phyloP scores from a whole-genome alignment of 805 yeast species.

The Yamadazyma sp. region DNA sequence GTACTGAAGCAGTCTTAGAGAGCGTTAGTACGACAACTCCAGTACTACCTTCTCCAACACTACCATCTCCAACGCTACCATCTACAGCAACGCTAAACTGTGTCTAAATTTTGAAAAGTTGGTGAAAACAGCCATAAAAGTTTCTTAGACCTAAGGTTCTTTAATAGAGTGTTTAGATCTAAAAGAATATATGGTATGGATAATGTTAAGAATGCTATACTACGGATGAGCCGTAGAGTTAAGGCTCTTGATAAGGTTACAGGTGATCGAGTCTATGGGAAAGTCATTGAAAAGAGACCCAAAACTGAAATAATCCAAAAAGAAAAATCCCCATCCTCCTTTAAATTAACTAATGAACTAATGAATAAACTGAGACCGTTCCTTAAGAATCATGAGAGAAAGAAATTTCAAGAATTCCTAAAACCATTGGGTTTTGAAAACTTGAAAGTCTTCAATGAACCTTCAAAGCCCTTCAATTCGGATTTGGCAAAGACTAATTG shows the following conservation, averaged over 20 bases:
- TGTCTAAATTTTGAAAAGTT: too few species aligned
- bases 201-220: slow-evolving; percentile 5
- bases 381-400: slow-evolving; percentile 8
- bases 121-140: too few species aligned
- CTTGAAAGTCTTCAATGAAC: slow-evolving; percentile 28
- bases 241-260: slow-evolving; percentile 4
- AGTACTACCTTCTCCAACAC: too few species aligned
- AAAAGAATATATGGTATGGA: too few species aligned
- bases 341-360: background rate
- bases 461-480: slow-evolving; percentile 18
- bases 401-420: slow-evolving; percentile 25
- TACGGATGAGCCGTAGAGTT: slow-evolving; percentile 5
- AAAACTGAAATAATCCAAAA: background rate
- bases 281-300: background rate
- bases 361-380: background rate
- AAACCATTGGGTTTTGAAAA: slow-evolving; percentile 32
- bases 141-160: too few species aligned
- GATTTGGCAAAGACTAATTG: slow-evolving; percentile 25
- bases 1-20: too few species aligned
- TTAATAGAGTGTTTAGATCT: too few species aligned
- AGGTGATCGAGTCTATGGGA: background rate
- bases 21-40: too few species aligned
- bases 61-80: too few species aligned
- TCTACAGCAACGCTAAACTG: too few species aligned
- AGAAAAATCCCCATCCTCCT: background rate